Base-by-base conservation (phyloP, 2,329 filamentous ascomycete species). In the Trichoderma simmonsii region DNA sequence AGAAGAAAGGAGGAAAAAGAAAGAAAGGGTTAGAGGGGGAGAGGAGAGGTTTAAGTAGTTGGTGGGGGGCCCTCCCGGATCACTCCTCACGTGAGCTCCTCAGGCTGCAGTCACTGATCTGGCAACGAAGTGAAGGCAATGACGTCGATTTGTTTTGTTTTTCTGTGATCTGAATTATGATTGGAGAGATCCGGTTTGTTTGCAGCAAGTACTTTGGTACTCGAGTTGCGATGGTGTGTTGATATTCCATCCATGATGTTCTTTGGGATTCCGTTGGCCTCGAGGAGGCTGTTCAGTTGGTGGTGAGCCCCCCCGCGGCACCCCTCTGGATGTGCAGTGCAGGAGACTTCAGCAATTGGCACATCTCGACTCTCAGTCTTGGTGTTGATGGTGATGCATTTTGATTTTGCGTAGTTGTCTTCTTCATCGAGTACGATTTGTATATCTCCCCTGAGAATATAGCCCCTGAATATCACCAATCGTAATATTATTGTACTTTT, bases 1-100 rank as follows among this genome's bases (percentile, higher is more conserved):
- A 24, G 48, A 57, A 28, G 60, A 57, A 63, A 54, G 54, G 30
- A 67, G 39, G 54, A 66, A 73, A 73, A 65, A 71, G 60, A 43
- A 63, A 60, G 34, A 36, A 64, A 43, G 60, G 32, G 43, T 36
- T 21, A n/a, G 24, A 15, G 61, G 66, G 72, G 61, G 54, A 48
- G 43, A 66, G 73, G 66, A 62, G 65, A 72, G 61, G 65, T 63
- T 72, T 73, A 73, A 64, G 62, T 71, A 72, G 59, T n/a, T 24
- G n/a, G n/a, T 8, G 71, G 34, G 39, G 57, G 71, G 43, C 12
- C 39, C 32, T 59, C 64, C 70, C 26, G 21, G 59, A 68, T 69
- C 64, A 68, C 64, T 24, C 43, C n/a, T 60, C 71, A 72, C 71
- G 65, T 72, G 71, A 69, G 64, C 43, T 28, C 71, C 71, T 62